Evolutionary conservation across 73 alveolate genomes (phyloP), one percentile per base, ranked within the genome.

Genomic region (Uronychia binucleata): DNA sequence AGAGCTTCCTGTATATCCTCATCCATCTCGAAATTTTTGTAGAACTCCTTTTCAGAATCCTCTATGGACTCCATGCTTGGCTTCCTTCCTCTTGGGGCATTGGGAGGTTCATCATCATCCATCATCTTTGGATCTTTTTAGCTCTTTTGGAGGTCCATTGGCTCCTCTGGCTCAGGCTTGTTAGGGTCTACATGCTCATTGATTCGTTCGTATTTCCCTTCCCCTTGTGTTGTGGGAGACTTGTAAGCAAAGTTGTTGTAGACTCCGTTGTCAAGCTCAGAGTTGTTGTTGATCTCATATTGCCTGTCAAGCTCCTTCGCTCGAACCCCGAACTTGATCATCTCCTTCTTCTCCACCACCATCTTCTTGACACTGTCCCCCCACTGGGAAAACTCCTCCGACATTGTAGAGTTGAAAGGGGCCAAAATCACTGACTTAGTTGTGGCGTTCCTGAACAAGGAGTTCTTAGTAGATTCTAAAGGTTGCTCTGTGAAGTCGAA

Each of bases 261-360:
- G 34, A 94, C 96, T 0, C 98, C 98, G 80, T 94, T 94, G 82
- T 94, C 98, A n/a, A 94, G 86, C 82, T 94, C 98, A 60, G 83
- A 85, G 88, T 94, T 94, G 86, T 94, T 94, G 86, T 86, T 80
- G 75, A 86, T 88, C 87, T 94, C 98, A 82, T 94, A 94, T 74
- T 88, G 67, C 74, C 98, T 92, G 88, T 94, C 94, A 59, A 90
- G 86, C 34, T 94, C 98, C 81, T 93, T 91, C 26, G 87, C 96
- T 84, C 92, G 90, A 28, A 88, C 94, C 57, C 86, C 83, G 78
- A 94, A 94, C 81, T 89, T 80, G 74, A 94, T 88, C 46, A 88
- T 85, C 77, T 86, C 85, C 75, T 94, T 91, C 82, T 94, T 91
- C 31, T 86, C 92, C 5, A 78, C 83, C 58, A 86, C 33, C 84